Evolutionary conservation across 192 early-diverging fungal genomes (phyloP).

Genomic region (Funneliformis mosseae): DNA sequence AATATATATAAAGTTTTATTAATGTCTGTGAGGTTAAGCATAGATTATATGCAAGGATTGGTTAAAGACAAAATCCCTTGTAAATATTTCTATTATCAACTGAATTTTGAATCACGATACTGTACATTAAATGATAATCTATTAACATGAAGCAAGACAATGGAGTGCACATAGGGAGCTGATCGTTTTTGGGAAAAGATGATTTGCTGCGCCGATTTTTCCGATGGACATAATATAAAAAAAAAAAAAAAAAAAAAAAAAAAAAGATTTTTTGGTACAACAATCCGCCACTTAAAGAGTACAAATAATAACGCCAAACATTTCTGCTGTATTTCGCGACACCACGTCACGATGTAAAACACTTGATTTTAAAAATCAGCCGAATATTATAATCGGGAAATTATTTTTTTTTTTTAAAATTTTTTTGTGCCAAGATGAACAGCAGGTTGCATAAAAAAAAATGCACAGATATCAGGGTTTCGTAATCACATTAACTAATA

Average conservation of each 20-base stretch:
- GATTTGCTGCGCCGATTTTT: neutral
- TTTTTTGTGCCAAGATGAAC: too few relatives aligned
- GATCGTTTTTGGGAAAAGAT: neutral
- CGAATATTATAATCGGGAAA: neutral
- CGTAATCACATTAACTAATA: neutral
- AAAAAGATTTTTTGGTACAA: too few relatives aligned
- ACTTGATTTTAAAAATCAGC: neutral
- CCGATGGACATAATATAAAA: neutral
- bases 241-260: neutral
- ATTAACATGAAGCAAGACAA: neutral
- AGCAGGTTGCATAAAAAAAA: neutral
- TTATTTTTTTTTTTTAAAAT: neutral
- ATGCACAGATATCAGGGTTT: neutral
- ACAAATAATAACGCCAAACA: neutral
- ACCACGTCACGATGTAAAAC: neutral
- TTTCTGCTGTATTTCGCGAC: neutral
- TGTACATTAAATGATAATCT: neutral
- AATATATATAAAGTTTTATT: neutral
- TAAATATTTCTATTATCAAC: neutral
- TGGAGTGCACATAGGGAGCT: neutral
- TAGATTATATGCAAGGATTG: constrained; percentile 1
- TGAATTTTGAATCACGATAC: neutral
- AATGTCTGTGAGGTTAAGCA: constrained; percentile 4
- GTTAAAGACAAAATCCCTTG: neutral
- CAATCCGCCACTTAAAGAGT: too few relatives aligned